Percentiles rank a stretch among this genome's conserved stretches.
These are phyloP conservation scores for Parascedosporium putredinis DNA, from an alignment of 2,329 filamentous ascomycete genomes.

Conservation along the genomic window DNA sequence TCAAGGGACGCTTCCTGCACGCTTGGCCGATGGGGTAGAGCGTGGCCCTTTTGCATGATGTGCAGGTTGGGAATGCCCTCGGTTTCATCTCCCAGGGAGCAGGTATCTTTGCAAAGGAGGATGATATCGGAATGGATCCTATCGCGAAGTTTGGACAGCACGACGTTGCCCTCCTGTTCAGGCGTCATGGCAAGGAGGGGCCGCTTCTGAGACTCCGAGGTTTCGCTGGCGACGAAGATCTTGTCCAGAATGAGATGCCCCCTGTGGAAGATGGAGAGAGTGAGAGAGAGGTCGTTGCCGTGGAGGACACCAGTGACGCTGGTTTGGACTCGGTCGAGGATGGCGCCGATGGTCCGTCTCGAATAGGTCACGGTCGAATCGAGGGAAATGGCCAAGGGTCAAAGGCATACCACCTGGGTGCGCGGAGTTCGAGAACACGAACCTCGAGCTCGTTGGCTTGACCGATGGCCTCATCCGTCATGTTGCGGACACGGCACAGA, in stretches of 20 bases:
- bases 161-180: constrained; percentile 25
- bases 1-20: constrained; percentile 4
- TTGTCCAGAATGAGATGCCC: constrained; percentile 43
- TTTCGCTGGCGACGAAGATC: constrained; percentile 29
- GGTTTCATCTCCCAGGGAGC: constrained; percentile 25
- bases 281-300: constrained; percentile 34
- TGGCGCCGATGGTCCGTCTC: constrained; percentile 34
- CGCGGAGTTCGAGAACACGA: constrained; percentile 34
- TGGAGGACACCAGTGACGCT: constrained; percentile 38
- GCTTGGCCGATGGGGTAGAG: neutral
- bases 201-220: constrained; percentile 13
- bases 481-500: constrained; percentile 26
- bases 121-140: constrained; percentile 38
- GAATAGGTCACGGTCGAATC: constrained; percentile 30
- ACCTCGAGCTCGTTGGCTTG: constrained; percentile 38
- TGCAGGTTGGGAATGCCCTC: constrained; percentile 19
- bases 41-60: constrained; percentile 11
- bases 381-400: constrained; percentile 33
- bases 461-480: constrained; percentile 29
- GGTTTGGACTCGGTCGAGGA: constrained; percentile 40
- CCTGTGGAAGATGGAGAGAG: constrained; percentile 38
- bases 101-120: constrained; percentile 40
- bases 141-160: constrained; percentile 30
- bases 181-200: constrained; percentile 9
- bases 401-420: constrained; percentile 33